These are phyloP conservation scores for Botrytis porri DNA, from an alignment of 2,329 filamentous ascomycete genomes.

Conservation along the genomic window DNA sequence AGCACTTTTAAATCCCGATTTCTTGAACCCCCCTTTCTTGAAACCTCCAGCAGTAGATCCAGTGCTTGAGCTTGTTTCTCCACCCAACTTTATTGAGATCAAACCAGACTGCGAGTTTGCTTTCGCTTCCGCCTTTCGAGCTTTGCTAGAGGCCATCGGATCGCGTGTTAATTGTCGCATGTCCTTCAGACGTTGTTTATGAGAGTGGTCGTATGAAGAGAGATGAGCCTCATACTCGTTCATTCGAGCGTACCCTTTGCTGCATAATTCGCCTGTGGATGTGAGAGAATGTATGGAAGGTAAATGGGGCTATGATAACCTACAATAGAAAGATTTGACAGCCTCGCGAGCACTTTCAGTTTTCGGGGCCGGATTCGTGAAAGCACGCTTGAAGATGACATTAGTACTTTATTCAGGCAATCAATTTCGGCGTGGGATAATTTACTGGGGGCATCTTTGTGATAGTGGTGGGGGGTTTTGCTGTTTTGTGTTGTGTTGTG, in stretches of 20 bases:
- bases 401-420: slow-evolving; percentile 7
- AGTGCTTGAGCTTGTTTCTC: slow-evolving; percentile 35
- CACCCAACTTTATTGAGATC: slow-evolving; percentile 62
- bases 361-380: slow-evolving; percentile 47
- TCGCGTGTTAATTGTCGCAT: slow-evolving; percentile 82
- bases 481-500: not conserved
- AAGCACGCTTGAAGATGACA: slow-evolving; percentile 42
- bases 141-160: slow-evolving; percentile 60
- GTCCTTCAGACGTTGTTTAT: slow-evolving; percentile 84
- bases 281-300: slow-evolving; percentile 19
- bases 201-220: slow-evolving; percentile 89
- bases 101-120: slow-evolving; percentile 59
- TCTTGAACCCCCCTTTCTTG: slow-evolving; percentile 73
- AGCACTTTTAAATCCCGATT: slow-evolving; percentile 77
- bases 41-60: slow-evolving; percentile 46
- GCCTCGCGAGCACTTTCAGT: slow-evolving; percentile 70
- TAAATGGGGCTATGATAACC: slow-evolving; percentile 13
- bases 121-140: slow-evolving; percentile 68
- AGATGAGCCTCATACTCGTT: slow-evolving; percentile 96
- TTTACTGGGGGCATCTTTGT: slow-evolving; percentile 55
- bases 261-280: slow-evolving; percentile 65
- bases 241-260: slow-evolving; percentile 91
- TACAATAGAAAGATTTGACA: slow-evolving; percentile 75
- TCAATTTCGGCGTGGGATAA: not conserved
- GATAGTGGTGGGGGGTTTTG: not conserved